Conservation (phyloP, 169 alveolate species). For the Cyclospora cayetanensis region DNA sequence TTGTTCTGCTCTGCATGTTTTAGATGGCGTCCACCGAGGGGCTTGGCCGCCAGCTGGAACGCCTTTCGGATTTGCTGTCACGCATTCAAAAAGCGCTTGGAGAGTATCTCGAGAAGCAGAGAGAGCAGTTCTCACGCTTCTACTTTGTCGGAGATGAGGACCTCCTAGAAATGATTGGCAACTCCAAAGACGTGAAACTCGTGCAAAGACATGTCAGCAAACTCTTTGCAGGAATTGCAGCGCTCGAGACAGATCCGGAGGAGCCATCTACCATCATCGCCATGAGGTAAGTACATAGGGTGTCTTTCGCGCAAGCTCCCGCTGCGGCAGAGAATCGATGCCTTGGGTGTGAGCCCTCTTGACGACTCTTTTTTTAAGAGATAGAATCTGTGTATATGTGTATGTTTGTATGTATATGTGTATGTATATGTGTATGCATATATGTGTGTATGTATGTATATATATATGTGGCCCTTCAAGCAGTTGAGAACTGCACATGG, state of each 20-base stretch:
- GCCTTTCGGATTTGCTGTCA: constrained; percentile 92
- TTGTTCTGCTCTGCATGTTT: too few relatives aligned
- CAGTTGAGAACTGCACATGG: too few relatives aligned
- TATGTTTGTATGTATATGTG: neutral
- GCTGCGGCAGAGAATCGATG: too few relatives aligned
- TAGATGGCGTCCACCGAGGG: constrained; percentile 87
- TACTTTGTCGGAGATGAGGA: constrained; percentile 99
- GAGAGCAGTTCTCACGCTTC: constrained; percentile 98
- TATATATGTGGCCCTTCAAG: too few relatives aligned
- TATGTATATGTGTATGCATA: neutral
- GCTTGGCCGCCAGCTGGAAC: constrained; percentile 92
- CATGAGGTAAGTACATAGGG: constrained; percentile 42
- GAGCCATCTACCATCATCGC: constrained; percentile 64
- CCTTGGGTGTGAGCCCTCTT: too few relatives aligned
- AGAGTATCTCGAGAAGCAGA: constrained; percentile 96
- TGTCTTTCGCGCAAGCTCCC: too few relatives aligned
- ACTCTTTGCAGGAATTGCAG: constrained; percentile 98
- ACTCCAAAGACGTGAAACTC: constrained; percentile 93
- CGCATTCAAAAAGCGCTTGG: constrained; percentile 96
- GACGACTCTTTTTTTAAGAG: neutral
- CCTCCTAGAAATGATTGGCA: constrained; percentile 97
- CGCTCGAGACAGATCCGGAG: constrained; percentile 71
- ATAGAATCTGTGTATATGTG: neutral
- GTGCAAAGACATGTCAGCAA: constrained; percentile 96
- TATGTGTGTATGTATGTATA: neutral